Evolutionary conservation across 768 basidiomycete species (phyloP), one percentile per base, ranked within the genome.

Genomic region (Trametes cinnabarina): DNA sequence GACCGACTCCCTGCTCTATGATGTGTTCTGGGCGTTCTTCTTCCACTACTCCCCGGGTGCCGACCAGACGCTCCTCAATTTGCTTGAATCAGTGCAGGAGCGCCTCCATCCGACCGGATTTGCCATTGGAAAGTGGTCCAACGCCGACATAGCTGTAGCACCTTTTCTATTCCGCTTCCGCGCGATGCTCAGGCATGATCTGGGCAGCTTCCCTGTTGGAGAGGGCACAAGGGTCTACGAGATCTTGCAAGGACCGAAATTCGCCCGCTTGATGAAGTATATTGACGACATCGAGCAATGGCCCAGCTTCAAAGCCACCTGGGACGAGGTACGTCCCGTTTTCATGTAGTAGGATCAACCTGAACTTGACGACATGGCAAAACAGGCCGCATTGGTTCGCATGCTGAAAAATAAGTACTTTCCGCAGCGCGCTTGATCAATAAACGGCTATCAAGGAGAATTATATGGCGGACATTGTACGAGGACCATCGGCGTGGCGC

Each of bases 61-160:
- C 48, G 76, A 75, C 9, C 69, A 69, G 1, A 54, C 84, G 39
- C 62, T 81, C 15, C 58, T 63, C 8, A 80, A 71, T 0, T 65
- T 83, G 37, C 63, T 84, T 25, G 79, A 83, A 41, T 69, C 67
- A 17, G 61, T 83, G 20, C 85, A 87, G 67, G 65, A 58, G 7
- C 72, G 81, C 17, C 73, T 89, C 25, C 79, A 82, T 1, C 40
- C 47, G 28, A 73, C 76, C 35, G 80, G 79, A 23, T 84, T 73
- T 35, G 83, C 66, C 1, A 47, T 74, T 17, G 76, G 74, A 3
- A 67, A 70, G 20, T 88, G 77, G 67, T 83, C 79, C 14, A 80
- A 82, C 50, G 87, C 86, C 10, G 88, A 88, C 62, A 79, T 82
- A 6, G 80, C 84, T 0, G 64, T 86, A 12, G 72, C 79, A 2